Conservation (phyloP, 2,329 filamentous ascomycete species). For the Fusarium sp. region DNA sequence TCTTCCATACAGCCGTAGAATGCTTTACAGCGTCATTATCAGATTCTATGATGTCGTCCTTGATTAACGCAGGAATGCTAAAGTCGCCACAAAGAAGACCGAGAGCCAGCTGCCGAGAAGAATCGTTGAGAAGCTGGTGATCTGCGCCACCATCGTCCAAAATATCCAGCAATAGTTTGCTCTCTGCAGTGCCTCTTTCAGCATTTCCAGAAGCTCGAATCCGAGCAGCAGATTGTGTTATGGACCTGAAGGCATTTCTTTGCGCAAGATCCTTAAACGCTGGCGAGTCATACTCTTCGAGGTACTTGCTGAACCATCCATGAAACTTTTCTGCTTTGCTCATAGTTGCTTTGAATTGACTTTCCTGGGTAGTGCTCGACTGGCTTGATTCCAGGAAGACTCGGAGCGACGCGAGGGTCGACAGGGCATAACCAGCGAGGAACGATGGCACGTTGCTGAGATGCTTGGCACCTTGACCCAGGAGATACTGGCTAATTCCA, state of each 20-base stretch:
- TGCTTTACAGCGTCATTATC: constrained; percentile 70
- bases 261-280: constrained; percentile 58
- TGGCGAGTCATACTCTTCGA: constrained; percentile 68
- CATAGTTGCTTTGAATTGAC: constrained; percentile 79
- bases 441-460: constrained; percentile 75
- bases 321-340: constrained; percentile 79
- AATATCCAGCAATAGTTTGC: constrained; percentile 79
- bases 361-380: constrained; percentile 84
- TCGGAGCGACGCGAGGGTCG: constrained; percentile 79
- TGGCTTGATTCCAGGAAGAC: constrained; percentile 78
- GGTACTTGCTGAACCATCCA: constrained; percentile 76
- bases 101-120: constrained; percentile 75
- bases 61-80: constrained; percentile 53
- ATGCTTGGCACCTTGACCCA: constrained; percentile 71
- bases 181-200: constrained; percentile 75
- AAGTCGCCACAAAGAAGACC: constrained; percentile 80
- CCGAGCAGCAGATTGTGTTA: constrained; percentile 73
- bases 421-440: constrained; percentile 80
- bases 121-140: constrained; percentile 71
- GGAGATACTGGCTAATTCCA: constrained; percentile 84
- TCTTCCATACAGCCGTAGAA: constrained; percentile 77
- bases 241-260: constrained; percentile 67
- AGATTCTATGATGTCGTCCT: constrained; percentile 71
- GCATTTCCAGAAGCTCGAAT: constrained; percentile 75
- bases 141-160: constrained; percentile 74